Evolutionary conservation across 2,329 filamentous ascomycete species (phyloP), one percentile per base, ranked within the genome.

Genomic region (Ophiostoma triangulosporum): DNA sequence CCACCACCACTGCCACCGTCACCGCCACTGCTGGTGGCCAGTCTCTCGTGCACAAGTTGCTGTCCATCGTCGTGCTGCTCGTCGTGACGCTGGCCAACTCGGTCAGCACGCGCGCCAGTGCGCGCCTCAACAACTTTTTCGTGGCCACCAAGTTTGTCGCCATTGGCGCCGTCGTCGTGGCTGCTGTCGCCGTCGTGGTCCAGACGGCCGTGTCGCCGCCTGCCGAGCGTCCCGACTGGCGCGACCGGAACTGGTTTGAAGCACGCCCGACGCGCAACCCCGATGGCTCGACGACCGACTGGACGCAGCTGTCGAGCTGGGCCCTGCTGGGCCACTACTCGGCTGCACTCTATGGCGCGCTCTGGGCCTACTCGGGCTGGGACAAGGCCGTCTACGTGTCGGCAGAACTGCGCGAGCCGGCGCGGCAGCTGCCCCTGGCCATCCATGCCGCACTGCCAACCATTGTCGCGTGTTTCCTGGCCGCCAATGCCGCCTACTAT

Each of bases 341-440:
- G 3, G 73, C 78, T 1, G 80, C 80, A 0, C 67, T 83, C 1
- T 83, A 83, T 58, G 80, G 74, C 0, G 78, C 77, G 0, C 62
- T 83, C 0, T 84, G 79, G 80, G 80, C 77, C 0, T 84, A 82
- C 56, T 80, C 76, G 0, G 80, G 80, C 0, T 84, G 80, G 80
- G 80, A 83, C 53, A 83, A 82, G 74, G 76, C 75, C 3, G 73
- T 78, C 50, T 80, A 79, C 58, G 68, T 80, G 48, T 72, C 74
- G 0, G 72, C 74, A 0, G 76, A 80, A 60, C 68, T 80, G 6
- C 71, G 69, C 0, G 62, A 69, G 0, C 76, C 76, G 0, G 72
- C 70, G 0, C 69, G 68, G 17, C 76, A 79, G 58, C 70, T 84
- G 0, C 80, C 80, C 0, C 71, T 76, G 2, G 78, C 79, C 3